These are phyloP conservation scores for Pleurotus pulmonarius DNA, from an alignment of 768 basidiomycete genomes.

Conservation along the genomic window DNA sequence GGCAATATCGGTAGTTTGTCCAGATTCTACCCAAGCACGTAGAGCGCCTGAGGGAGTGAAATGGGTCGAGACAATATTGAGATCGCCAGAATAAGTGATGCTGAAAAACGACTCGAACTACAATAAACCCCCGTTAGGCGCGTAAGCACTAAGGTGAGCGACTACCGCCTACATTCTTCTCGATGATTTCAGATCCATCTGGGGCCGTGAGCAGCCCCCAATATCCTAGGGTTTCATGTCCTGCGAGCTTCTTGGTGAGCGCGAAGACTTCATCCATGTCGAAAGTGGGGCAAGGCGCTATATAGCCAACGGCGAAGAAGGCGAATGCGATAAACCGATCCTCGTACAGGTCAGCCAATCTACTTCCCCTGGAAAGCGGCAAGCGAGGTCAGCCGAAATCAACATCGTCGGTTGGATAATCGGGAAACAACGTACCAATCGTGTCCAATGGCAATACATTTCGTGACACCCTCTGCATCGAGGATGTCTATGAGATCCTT, in stretches of 20 bases:
- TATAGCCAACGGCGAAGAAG: slow-evolving; percentile 34
- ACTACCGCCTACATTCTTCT: slow-evolving; percentile 26
- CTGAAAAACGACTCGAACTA: slow-evolving; percentile 38
- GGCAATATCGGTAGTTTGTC: slow-evolving; percentile 21
- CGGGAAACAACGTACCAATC: slow-evolving; percentile 29
- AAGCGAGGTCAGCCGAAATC: background rate
- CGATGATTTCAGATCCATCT: slow-evolving; percentile 27
- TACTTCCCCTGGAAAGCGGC: slow-evolving; percentile 29
- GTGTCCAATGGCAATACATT: slow-evolving; percentile 37
- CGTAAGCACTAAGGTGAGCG: background rate
- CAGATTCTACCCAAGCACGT: slow-evolving; percentile 28
- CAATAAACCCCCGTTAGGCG: no score
- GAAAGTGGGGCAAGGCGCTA: slow-evolving; percentile 19
- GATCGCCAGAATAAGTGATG: slow-evolving; percentile 26
- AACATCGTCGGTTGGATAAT: no score
- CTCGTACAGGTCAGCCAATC: slow-evolving; percentile 28
- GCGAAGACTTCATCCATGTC: slow-evolving; percentile 17
- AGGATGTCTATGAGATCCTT: slow-evolving; percentile 40
- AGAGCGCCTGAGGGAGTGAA: slow-evolving; percentile 32
- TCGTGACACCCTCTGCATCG: slow-evolving; percentile 28
- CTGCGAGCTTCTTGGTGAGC: slow-evolving; percentile 16
- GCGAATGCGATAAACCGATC: slow-evolving; percentile 37
- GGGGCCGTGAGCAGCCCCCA: slow-evolving; percentile 32
- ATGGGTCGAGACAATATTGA: slow-evolving; percentile 29
- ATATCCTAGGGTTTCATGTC: slow-evolving; percentile 29